Evolutionary conservation across 2,329 filamentous ascomycete genomes (phyloP).

Genomic region (Pyrenophora teres): DNA sequence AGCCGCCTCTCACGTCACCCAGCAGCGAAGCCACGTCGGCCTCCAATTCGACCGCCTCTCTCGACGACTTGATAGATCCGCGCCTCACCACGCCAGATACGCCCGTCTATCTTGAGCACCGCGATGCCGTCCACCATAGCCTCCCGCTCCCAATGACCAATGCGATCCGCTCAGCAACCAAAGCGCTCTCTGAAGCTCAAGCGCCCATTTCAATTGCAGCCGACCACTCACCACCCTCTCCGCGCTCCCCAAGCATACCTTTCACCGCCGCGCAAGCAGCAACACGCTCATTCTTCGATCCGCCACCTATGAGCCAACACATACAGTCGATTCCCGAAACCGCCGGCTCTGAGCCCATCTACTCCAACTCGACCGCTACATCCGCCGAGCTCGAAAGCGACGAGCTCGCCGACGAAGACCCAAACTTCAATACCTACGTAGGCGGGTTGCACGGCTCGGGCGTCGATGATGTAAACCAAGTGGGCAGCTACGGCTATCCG

Average conservation of each 20-base stretch:
- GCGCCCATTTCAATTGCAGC: constrained; percentile 13
- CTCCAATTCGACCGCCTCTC: constrained; percentile 37
- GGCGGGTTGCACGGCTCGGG: constrained; percentile 42
- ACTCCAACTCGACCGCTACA: constrained; percentile 8
- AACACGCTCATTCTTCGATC: constrained; percentile 34
- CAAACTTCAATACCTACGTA: constrained; percentile 42
- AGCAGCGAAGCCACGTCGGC: constrained; percentile 38
- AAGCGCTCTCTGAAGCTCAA: constrained; percentile 23
- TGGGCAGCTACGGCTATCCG: constrained; percentile 43
- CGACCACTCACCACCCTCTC: constrained; percentile 21
- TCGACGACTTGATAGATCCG: constrained; percentile 43
- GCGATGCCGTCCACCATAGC: constrained; percentile 40
- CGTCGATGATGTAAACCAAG: constrained; percentile 43
- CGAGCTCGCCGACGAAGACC: constrained; percentile 21
- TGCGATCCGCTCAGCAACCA: constrained; percentile 28
- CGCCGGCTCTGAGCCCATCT: constrained; percentile 29
- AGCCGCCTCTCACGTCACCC: constrained; percentile 34
- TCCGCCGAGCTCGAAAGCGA: constrained; percentile 17
- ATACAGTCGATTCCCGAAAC: constrained; percentile 22
- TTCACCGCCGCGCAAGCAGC: constrained; percentile 27
- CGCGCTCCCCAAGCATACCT: constrained; percentile 17
- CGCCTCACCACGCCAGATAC: constrained; percentile 26
- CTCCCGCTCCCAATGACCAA: constrained; percentile 31
- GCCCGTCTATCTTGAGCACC: constrained; percentile 23
- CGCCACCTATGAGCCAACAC: constrained; percentile 21